phyloP scores from a whole-genome alignment of 441 rosid genomes.

The Mallotus repandus region DNA sequence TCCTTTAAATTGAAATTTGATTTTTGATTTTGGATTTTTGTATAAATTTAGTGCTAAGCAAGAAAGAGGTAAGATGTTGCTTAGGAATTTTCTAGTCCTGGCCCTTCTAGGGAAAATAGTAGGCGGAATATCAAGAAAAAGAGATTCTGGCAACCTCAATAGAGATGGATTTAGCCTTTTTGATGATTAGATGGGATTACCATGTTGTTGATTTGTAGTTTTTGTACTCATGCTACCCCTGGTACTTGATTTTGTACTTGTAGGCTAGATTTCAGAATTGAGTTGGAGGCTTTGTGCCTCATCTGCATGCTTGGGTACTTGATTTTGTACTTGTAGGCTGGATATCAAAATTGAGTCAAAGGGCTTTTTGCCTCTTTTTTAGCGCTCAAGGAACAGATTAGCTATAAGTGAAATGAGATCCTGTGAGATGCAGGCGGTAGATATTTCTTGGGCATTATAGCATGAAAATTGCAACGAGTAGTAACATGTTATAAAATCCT shows the following conservation, averaged over 20 bases:
- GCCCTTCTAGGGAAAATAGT: too few species aligned
- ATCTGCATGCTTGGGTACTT: not conserved
- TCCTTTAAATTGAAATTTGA: too few species aligned
- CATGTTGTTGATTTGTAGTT: not conserved
- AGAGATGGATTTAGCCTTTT: not conserved
- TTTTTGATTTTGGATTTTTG: too few species aligned
- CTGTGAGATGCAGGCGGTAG: not conserved
- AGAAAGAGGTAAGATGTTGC: too few species aligned
- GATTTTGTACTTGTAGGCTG: not conserved
- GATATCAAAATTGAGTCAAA: not conserved
- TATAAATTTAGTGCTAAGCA: too few species aligned
- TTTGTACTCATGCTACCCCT: not conserved
- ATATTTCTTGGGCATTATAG: not conserved
- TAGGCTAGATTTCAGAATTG: too few species aligned
- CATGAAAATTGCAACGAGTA: not conserved
- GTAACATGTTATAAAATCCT: not conserved
- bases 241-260: too few species aligned
- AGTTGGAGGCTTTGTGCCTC: too few species aligned
- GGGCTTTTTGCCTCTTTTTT: not conserved
- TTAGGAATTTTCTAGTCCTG: too few species aligned
- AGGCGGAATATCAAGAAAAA: too few species aligned
- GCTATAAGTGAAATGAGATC: too few species aligned
- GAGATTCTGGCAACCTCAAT: too few species aligned
- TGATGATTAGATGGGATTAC: not conserved
- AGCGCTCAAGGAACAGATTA: not conserved